Evolutionary conservation across 208 protist genomes (phyloP).

Genomic region (Acanthamoeba healyi): DNA sequence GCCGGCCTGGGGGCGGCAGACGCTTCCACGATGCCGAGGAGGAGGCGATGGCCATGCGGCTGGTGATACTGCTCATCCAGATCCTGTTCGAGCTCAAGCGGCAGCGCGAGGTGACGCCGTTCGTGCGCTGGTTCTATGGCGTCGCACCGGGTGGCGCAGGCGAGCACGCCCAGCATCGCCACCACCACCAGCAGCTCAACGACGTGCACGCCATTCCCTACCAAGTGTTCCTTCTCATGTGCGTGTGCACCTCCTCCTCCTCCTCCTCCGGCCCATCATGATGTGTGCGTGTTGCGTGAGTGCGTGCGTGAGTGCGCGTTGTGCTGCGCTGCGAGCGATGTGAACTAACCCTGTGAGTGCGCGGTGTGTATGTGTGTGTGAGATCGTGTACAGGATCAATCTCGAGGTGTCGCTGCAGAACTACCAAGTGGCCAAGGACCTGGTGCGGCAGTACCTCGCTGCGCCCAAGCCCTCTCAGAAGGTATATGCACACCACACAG

Average conservation of each 20-base stretch:
- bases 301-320: too few species aligned
- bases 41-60: background rate
- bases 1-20: too few species aligned
- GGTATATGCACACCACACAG: too few species aligned
- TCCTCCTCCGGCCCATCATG: too few species aligned
- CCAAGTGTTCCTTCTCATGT: constrained; percentile 7
- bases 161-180: too few species aligned
- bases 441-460: background rate
- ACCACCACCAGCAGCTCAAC: background rate
- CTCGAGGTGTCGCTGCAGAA: background rate
- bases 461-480: background rate
- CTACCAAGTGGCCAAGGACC: background rate
- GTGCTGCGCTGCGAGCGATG: too few species aligned
- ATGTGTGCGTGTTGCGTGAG: too few species aligned
- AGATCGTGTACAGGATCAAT: background rate
- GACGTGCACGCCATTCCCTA: constrained; percentile 9
- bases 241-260: too few species aligned
- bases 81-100: constrained; percentile 6
- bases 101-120: background rate
- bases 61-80: constrained; percentile 2
- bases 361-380: too few species aligned
- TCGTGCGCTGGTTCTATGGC: constrained; percentile 12
- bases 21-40: background rate
- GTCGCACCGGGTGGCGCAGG: too few species aligned
- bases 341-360: too few species aligned